phyloP scores from a whole-genome alignment of 169 alveolate species.

The Plasmodium fragile region DNA sequence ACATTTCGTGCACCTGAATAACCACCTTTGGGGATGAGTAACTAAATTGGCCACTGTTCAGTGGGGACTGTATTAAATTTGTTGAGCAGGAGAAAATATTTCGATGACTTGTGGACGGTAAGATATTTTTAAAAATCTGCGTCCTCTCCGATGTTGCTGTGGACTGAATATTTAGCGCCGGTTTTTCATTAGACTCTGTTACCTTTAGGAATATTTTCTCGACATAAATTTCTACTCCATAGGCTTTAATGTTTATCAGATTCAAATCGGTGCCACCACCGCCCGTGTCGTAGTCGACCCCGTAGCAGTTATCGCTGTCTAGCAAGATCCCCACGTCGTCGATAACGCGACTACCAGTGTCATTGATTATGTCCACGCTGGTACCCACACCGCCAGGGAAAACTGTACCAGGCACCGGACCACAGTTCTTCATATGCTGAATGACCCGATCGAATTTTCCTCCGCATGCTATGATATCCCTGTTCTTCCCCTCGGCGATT shows the following conservation, averaged over 20 bases:
- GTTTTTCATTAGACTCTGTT: slow-evolving; percentile 44
- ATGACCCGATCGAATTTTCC: slow-evolving; percentile 49
- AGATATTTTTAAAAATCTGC: slow-evolving; percentile 49
- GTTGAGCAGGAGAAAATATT: slow-evolving; percentile 51
- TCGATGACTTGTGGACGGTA: slow-evolving; percentile 7
- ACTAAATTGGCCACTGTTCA: slow-evolving; percentile 15
- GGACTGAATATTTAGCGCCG: slow-evolving; percentile 17
- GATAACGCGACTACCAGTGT: background rate
- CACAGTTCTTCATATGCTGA: slow-evolving; percentile 18
- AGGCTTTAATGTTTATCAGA: slow-evolving; percentile 30
- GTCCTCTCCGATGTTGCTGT: slow-evolving; percentile 19
- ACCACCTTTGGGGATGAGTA: slow-evolving; percentile 45
- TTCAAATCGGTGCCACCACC: background rate
- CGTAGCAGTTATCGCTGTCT: background rate
- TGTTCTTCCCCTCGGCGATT: slow-evolving; percentile 55
- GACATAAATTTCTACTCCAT: slow-evolving; percentile 65
- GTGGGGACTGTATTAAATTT: slow-evolving; percentile 10
- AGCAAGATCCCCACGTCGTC: background rate
- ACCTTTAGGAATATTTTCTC: slow-evolving; percentile 55
- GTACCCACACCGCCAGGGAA: background rate
- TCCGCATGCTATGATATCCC: slow-evolving; percentile 69
- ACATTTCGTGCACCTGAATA: slow-evolving; percentile 61
- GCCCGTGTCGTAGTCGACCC: background rate
- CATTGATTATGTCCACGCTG: background rate
- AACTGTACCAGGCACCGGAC: background rate